Evolutionary conservation across 2,329 filamentous ascomycete genomes (phyloP).

Genomic region (Rutstroemia sp.): DNA sequence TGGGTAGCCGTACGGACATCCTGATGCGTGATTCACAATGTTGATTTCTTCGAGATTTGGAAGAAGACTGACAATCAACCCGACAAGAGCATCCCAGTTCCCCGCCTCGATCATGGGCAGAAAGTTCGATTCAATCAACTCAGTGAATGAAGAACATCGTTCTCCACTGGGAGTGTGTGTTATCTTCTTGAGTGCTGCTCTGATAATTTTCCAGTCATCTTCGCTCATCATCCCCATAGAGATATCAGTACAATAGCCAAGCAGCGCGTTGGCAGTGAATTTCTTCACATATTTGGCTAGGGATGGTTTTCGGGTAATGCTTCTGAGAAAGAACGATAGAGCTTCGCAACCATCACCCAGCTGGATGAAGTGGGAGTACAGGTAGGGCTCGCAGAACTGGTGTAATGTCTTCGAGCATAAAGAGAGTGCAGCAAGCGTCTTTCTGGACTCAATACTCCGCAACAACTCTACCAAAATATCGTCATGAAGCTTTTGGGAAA

Average conservation of each 20-base stretch:
- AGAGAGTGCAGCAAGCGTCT: slow-evolving; percentile 1
- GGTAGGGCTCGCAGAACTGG: slow-evolving; percentile 1
- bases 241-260: slow-evolving; percentile 4
- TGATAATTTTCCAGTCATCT: not conserved
- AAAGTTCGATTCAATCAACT: not conserved
- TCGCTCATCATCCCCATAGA: not conserved
- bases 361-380: slow-evolving; percentile 5
- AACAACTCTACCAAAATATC: not conserved
- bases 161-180: not conserved
- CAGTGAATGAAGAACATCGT: not conserved
- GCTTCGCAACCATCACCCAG: slow-evolving; percentile 3
- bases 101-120: not conserved
- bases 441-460: not conserved
- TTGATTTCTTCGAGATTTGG: slow-evolving; percentile 6
- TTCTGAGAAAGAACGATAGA: slow-evolving; percentile 1
- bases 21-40: slow-evolving; percentile 7
- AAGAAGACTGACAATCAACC: slow-evolving; percentile 6
- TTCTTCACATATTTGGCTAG: slow-evolving; percentile 3
- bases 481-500: not conserved
- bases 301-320: not conserved
- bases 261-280: slow-evolving; percentile 1
- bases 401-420: slow-evolving; percentile 1
- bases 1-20: slow-evolving; percentile 6
- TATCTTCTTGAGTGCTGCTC: not conserved
- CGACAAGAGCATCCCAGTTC: slow-evolving; percentile 8